Base-by-base conservation (phyloP, 2,329 filamentous ascomycete genomes). In the Talaromyces piceae region DNA sequence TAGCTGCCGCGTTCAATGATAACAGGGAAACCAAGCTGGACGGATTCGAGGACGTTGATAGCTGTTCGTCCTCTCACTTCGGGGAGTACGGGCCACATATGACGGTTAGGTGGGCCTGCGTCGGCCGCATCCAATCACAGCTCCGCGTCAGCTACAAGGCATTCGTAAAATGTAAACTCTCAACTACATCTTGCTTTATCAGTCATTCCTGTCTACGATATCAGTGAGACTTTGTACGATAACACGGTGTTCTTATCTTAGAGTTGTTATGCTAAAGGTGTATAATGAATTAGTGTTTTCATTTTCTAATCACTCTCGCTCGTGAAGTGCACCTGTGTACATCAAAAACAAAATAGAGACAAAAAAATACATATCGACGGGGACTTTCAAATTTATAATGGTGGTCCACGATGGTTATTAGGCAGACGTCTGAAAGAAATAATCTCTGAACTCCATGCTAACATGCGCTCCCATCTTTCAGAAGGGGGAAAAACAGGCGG, bases 361-460 rank as follows among this genome's bases (percentile, higher is more conserved):
- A 51, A 51, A 47, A n/a, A 51, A 47, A 41, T 47, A 51, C 49
- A 51, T 22, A 18, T 28, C 33, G 33, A 47, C 41, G 16, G 39
- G n/a, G 49, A 43, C 26, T 27, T 16, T 51, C 44, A 47, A 45
- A 27, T 47, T 27, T 46, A 23, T 45, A 50, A 12, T 22, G 37
- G 49, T 41, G 44, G 43, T 30, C 22, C 4, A 30, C 33, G 23
- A 47, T 31, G 43, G 47, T 47, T 26, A 41, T 50, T 33, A 13
- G 37, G 45, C 51, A 51, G 47, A 39, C 26, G 13, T 27, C 44
- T 28, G 43, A 41, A 45, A 46, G 6, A 49, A 50, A 33, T 39
- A 50, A 31, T 53, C 51, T 55, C 54, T 49, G 52, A 60, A 60
- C 58, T 56, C 58, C 58, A 54, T 56, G 58, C 56, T 61, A 57